A percentile compares a stretch with the other conserved stretches of the same genome.
Evolutionary conservation across 345 rosid species (phyloP).

Genomic region (Isatis tinctoria): DNA sequence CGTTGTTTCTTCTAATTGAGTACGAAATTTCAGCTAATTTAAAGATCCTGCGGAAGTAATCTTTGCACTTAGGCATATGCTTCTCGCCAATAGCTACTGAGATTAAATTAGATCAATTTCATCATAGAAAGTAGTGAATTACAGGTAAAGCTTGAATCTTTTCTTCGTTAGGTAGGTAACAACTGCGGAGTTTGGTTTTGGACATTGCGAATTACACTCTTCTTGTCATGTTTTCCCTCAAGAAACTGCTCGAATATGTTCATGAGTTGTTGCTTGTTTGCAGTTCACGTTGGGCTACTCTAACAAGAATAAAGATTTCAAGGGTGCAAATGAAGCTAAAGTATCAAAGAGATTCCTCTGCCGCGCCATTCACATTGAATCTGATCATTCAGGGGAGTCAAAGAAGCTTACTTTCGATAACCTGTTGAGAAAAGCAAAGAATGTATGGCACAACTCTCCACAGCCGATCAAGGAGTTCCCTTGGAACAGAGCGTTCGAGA

Average conservation of each 20-base stretch:
- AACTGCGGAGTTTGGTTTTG: background rate
- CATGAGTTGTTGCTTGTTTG: background rate
- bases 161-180: background rate
- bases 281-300: constrained; percentile 15
- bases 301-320: constrained; percentile 9
- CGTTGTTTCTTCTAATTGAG: background rate
- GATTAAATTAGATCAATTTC: background rate
- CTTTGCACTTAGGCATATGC: background rate
- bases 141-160: background rate
- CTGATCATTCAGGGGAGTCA: constrained; percentile 58
- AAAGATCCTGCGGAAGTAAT: background rate
- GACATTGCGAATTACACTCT: background rate
- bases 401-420: constrained; percentile 42
- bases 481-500: constrained; percentile 61
- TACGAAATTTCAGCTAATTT: background rate
- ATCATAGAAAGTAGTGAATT: background rate
- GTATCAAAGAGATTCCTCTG: constrained; percentile 35
- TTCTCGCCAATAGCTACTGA: background rate
- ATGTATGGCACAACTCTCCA: constrained; percentile 64
- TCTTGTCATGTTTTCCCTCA: background rate
- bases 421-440: constrained; percentile 44
- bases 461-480: constrained; percentile 80
- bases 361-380: constrained; percentile 55
- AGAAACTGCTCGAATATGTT: background rate
- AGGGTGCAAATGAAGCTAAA: constrained; percentile 27